These are phyloP conservation scores for Nicotiana knightiana DNA, from an alignment of 257 asterid species.

Conservation along the genomic window DNA sequence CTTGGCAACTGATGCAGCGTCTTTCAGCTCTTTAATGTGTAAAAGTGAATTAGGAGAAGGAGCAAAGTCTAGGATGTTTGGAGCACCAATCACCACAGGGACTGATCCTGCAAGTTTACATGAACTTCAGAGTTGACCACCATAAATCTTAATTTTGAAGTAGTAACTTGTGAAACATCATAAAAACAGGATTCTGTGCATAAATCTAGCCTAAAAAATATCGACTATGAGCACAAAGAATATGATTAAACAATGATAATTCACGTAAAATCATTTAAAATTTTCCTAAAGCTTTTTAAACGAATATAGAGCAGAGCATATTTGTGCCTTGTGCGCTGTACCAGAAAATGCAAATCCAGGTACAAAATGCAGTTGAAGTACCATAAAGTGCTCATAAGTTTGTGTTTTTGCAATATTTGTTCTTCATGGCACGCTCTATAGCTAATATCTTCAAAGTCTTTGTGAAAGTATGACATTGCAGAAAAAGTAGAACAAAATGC, in stretches of 20 bases:
- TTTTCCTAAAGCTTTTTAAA: neutral
- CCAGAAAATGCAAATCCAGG: neutral
- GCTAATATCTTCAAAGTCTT: neutral
- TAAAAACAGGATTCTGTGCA: neutral
- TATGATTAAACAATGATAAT: neutral
- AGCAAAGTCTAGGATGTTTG: slow-evolving; percentile 87
- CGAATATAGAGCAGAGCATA: neutral
- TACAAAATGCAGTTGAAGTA: neutral
- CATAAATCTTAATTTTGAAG: neutral
- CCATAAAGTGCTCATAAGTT: neutral
- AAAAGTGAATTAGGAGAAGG: slow-evolving; percentile 65
- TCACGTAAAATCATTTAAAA: neutral
- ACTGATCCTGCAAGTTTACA: slow-evolving; percentile 49
- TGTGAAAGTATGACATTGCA: neutral
- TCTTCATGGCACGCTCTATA: neutral
- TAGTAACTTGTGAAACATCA: neutral
- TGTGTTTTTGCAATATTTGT: neutral
- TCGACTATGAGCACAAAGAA: neutral
- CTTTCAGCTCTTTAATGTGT: slow-evolving; percentile 72
- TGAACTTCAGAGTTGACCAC: neutral
- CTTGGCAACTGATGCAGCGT: slow-evolving; percentile 62
- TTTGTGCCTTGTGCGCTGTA: neutral
- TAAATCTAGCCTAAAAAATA: neutral
- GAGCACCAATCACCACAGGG: slow-evolving; percentile 94
- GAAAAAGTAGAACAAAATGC: neutral